Percentiles rank a stretch among this genome's conserved stretches.
Conservation (phyloP, 2,329 filamentous ascomycete genomes). For the Hypoxylon sp. region DNA sequence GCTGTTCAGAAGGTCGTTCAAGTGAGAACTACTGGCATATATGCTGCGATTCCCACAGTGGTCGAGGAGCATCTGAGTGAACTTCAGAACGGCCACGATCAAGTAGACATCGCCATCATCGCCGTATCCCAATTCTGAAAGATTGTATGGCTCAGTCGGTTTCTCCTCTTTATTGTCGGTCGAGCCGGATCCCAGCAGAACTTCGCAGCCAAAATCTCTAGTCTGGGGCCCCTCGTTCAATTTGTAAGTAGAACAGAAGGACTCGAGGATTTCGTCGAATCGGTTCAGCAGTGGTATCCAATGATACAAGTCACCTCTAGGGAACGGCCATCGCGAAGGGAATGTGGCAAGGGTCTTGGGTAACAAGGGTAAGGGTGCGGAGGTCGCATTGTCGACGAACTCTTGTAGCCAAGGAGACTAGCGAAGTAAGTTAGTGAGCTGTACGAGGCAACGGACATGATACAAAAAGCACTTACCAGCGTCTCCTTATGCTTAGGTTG, state of each 20-base stretch:
- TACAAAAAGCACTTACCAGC: constrained; percentile 65
- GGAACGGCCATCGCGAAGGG: constrained; percentile 93
- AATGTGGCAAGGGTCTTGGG: constrained; percentile 84
- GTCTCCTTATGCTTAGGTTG: constrained; percentile 78
- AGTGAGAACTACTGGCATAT: constrained; percentile 91
- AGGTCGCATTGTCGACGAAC: constrained; percentile 81
- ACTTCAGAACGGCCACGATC: constrained; percentile 83
- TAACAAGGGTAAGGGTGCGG: constrained; percentile 80
- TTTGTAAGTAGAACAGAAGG: constrained; percentile 84
- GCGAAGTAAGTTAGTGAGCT: constrained; percentile 38
- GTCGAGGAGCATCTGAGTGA: constrained; percentile 89
- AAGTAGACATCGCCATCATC: constrained; percentile 85
- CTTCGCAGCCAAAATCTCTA: constrained; percentile 77
- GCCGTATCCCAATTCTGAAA: constrained; percentile 74
- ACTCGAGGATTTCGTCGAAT: constrained; percentile 90
- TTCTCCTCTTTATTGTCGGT: constrained; percentile 68
- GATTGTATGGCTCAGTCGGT: constrained; percentile 61
- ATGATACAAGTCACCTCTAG: constrained; percentile 95
- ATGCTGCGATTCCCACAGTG: constrained; percentile 97
- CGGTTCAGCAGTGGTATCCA: constrained; percentile 96
- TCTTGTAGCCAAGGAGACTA: constrained; percentile 90
- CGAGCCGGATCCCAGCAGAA: constrained; percentile 73
- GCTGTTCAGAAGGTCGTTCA: constrained; percentile 91
- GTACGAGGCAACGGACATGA: constrained; percentile 31
- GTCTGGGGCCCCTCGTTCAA: constrained; percentile 85